Conservation (phyloP, 1,284 basidiomycete genomes). For the Stygiomarasmius scandens region DNA sequence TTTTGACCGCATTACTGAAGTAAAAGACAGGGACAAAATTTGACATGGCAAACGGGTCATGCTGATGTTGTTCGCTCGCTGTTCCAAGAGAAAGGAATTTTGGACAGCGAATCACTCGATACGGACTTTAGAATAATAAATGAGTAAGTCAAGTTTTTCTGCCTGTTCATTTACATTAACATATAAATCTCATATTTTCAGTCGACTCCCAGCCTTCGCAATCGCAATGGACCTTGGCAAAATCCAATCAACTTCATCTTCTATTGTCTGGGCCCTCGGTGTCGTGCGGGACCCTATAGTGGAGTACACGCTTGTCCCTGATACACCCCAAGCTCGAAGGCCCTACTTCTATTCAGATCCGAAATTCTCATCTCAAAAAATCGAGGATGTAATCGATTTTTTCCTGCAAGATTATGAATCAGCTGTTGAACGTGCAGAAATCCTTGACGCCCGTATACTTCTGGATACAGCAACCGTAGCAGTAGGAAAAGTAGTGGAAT, state of each 20-base stretch:
- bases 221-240: constrained; percentile 32
- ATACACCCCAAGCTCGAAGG: constrained; percentile 22
- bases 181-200: constrained; percentile 13
- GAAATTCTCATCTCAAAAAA: background rate
- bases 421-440: constrained; percentile 1
- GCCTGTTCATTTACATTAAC: constrained; percentile 10
- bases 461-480: constrained; percentile 19
- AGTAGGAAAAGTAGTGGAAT: constrained; percentile 22
- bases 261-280: constrained; percentile 44
- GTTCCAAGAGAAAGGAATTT: constrained; percentile 32
- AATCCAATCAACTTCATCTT: constrained; percentile 22
- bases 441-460: constrained; percentile 9
- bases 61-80: constrained; percentile 29
- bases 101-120: constrained; percentile 36
- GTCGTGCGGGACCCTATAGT: constrained; percentile 43
- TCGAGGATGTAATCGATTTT: constrained; percentile 3
- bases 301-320: constrained; percentile 29
- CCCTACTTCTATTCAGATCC: constrained; percentile 34
- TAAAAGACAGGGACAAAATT: background rate
- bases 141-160: constrained; percentile 19
- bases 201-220: constrained; percentile 37
- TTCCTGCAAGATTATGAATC: constrained; percentile 4
- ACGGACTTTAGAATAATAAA: constrained; percentile 33
- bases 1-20: background rate
- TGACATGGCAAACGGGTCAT: constrained; percentile 37